Base-by-base conservation (phyloP, 2,329 filamentous ascomycete genomes). In the Cordyceps cicadae region DNA sequence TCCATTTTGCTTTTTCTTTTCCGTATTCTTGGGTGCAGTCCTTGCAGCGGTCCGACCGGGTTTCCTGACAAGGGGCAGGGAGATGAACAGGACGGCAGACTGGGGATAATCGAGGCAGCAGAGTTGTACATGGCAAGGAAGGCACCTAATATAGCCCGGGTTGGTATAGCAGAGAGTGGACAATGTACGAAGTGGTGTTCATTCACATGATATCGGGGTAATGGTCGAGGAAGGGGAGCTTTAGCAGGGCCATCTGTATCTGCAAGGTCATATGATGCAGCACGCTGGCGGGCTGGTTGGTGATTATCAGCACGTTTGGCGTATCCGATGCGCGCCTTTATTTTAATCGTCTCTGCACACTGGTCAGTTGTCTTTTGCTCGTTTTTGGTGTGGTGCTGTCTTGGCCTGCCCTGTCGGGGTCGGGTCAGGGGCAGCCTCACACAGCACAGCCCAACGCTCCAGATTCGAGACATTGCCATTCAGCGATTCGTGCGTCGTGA, bases 401-500 rank as follows among this genome's bases (percentile, higher is more conserved):
- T 52, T 5, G 19, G 29, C 24, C 5, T 52, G n/a, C 34, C 17
- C n/a, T 37, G 50, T 37, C 53, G 41, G 52, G n/a, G 41, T 24
- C 43, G 26, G 41, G 54, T 41, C 45, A 57, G 43, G 45, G 45
- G n/a, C 43, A 50, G 32, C 48, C 43, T 46, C 29, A 57, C 19
- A 56, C 29, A 26, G 29, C 17, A 29, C 43, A 57, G 32, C 45
- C 46, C 54, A 50, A 50, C 19, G 46, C 34, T 29, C 46, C 54
- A 57, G 54, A 41, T 57, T 57, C 46, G 24, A 57, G 46, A 57
- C 54, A 57, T 41, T 49, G 19, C 34, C 46, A 14, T 50, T 50
- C 45, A 57, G 54, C 43, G 45, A 57, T 57, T 56, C 43, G 54
- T 43, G 37, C 17, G 43, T 32, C 14, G 34, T 6, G 7, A 29